These are phyloP conservation scores for Leishmania lainsoni DNA, from an alignment of 208 protist genomes.

Conservation along the genomic window DNA sequence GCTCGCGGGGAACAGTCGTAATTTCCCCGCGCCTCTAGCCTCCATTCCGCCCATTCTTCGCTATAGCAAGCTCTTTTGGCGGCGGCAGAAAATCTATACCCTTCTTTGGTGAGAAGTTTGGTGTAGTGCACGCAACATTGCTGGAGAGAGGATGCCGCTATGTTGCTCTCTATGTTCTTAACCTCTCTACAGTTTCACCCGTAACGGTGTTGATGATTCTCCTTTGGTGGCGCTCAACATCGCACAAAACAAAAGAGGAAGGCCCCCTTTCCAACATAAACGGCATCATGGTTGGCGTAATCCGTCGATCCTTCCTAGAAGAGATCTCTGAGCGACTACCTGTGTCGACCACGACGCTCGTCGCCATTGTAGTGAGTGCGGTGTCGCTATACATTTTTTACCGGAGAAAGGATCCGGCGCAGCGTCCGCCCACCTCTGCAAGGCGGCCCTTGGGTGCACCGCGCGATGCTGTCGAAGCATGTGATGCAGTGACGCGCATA, in stretches of 20 bases:
- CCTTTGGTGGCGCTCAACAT: background rate
- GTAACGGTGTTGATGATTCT: background rate
- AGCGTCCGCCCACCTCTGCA: constrained; percentile 6
- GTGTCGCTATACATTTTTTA: constrained; percentile 61
- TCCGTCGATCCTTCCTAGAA: constrained; percentile 61
- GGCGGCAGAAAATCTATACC: background rate
- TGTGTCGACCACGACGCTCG: constrained; percentile 44
- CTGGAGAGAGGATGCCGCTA: background rate
- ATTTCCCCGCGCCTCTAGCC: background rate
- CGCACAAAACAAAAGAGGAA: constrained; percentile 4
- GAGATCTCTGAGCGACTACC: constrained; percentile 50
- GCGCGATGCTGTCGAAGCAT: constrained; percentile 11
- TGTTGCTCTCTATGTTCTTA: constrained; percentile 5
- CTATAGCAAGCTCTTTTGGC: background rate
- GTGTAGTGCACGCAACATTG: background rate
- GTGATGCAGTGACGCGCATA: constrained; percentile 36
- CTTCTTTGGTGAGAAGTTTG: background rate
- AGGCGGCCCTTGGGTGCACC: constrained; percentile 25
- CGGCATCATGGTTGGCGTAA: constrained; percentile 22
- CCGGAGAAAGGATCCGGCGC: constrained; percentile 24
- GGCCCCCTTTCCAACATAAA: background rate
- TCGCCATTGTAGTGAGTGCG: constrained; percentile 57
- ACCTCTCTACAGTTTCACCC: background rate
- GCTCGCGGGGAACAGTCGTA: background rate
- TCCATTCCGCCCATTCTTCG: background rate